Percentiles rank a stretch among this genome's conserved stretches.
Evolutionary conservation across 2,329 filamentous ascomycete species (phyloP).

Genomic region (Geosmithia putterillii): DNA sequence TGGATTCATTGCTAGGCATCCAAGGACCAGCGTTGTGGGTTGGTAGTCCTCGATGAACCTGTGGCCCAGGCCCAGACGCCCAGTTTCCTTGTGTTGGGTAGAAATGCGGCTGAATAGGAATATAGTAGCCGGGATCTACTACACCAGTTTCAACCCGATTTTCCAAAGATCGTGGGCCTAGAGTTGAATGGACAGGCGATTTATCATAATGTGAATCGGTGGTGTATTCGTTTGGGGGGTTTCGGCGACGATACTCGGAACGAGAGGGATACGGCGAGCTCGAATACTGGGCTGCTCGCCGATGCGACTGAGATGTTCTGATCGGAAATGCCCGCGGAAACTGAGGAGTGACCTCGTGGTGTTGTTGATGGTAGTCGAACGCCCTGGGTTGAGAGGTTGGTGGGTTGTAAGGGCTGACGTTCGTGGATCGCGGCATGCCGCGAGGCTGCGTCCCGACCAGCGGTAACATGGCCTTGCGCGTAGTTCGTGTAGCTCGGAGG

Average conservation of each 20-base stretch:
- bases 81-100: neutral
- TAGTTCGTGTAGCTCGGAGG: neutral
- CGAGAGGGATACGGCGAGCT: slow-evolving; percentile 13
- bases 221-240: slow-evolving; percentile 80
- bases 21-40: slow-evolving; percentile 1
- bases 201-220: slow-evolving; percentile 87
- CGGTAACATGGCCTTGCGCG: slow-evolving; percentile 29
- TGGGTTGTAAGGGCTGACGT: slow-evolving; percentile 20
- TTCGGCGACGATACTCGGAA: slow-evolving; percentile 68
- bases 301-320: slow-evolving; percentile 15
- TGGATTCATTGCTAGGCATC: slow-evolving; percentile 2
- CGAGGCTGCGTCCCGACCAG: slow-evolving; percentile 38
- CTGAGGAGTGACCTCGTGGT: slow-evolving; percentile 5
- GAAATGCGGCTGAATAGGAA: neutral
- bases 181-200: slow-evolving; percentile 58
- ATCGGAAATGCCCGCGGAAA: slow-evolving; percentile 18
- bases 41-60: neutral
- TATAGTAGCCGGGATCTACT: neutral
- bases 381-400: slow-evolving; percentile 8
- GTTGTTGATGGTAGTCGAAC: slow-evolving; percentile 6
- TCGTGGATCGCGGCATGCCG: slow-evolving; percentile 31
- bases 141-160: slow-evolving; percentile 39
- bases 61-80: neutral
- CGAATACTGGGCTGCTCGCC: slow-evolving; percentile 7
- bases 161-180: slow-evolving; percentile 67